phyloP scores from a whole-genome alignment of 768 basidiomycete genomes.

The Peribolospora kevripleyi region DNA sequence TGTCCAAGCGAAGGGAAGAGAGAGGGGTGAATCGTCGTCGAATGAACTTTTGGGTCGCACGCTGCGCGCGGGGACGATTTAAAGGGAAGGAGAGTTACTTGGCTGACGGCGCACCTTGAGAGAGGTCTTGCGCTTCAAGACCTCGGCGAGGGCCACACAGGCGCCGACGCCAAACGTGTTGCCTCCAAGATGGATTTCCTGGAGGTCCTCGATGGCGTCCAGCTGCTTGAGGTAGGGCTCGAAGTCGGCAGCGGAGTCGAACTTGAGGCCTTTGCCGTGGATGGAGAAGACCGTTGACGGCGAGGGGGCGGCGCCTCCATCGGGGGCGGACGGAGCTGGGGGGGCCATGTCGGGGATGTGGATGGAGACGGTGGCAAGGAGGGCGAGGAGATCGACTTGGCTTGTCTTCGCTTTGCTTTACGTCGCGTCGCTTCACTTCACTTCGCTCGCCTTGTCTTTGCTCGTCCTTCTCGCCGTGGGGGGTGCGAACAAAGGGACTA shows the following conservation, averaged over 20 bases:
- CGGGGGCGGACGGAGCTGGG: too few relatives aligned
- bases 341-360: too few relatives aligned
- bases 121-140: slow-evolving; percentile 38
- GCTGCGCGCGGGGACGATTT: not conserved
- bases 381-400: too few relatives aligned
- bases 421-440: too few relatives aligned
- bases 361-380: too few relatives aligned
- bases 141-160: slow-evolving; percentile 55
- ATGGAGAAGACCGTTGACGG: slow-evolving; percentile 26
- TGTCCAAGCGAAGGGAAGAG: slow-evolving; percentile 17
- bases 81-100: not conserved
- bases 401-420: too few relatives aligned
- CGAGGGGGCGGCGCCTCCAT: not conserved
- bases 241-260: slow-evolving; percentile 49
- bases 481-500: too few relatives aligned
- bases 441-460: too few relatives aligned
- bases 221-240: slow-evolving; percentile 37
- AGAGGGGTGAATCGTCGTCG: not conserved
- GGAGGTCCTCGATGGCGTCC: slow-evolving; percentile 27
- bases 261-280: slow-evolving; percentile 49
- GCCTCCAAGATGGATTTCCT: slow-evolving; percentile 79
- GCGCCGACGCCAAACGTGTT: slow-evolving; percentile 88
- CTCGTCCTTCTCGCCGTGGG: too few relatives aligned
- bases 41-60: not conserved
- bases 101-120: slow-evolving; percentile 35